Conservation (phyloP, 306 rosid species). For the Cucumis sativus region Cucumber_9930_V3 NC_026661.2:17693001-17693500, state of each 20-base stretch:
- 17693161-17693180: neutral
- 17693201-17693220: conserved; percentile 6
- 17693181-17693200: neutral
- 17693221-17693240: conserved; percentile 2
- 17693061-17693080: no score
- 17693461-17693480: neutral
- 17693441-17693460: neutral
- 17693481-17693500: neutral
- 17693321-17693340: neutral
- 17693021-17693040: no score
- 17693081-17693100: no score
- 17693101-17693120: no score
- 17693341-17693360: neutral
- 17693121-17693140: neutral
- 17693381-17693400: neutral
- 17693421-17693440: neutral
- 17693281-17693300: neutral
- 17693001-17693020: no score
- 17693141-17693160: neutral
- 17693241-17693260: neutral
- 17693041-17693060: no score
- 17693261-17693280: neutral
- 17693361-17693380: neutral
- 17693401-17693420: neutral
- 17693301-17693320: neutral